Conservation (phyloP, 768 basidiomycete species). For the Collybiopsis confluens region DNA sequence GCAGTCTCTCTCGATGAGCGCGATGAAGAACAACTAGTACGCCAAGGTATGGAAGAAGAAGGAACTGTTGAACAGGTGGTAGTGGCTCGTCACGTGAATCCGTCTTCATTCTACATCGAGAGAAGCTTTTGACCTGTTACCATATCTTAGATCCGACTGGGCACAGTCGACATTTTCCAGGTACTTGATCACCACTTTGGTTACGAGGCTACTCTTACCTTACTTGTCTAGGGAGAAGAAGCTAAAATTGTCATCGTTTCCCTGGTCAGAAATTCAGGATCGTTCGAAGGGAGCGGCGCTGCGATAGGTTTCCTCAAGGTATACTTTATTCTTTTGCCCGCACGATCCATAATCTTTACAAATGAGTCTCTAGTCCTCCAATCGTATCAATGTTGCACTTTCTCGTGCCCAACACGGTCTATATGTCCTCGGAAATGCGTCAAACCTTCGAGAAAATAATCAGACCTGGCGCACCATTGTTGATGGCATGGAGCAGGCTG, state of each 20-base stretch:
- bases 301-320: constrained; percentile 72
- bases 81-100: constrained; percentile 49
- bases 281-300: constrained; percentile 30
- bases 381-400: constrained; percentile 50
- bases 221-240: no score
- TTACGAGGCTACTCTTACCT: no score
- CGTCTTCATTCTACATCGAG: neutral
- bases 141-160: constrained; percentile 55
- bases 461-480: constrained; percentile 56
- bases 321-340: neutral
- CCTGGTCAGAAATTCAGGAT: constrained; percentile 66
- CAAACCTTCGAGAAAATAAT: constrained; percentile 43
- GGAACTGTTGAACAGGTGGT: constrained; percentile 39
- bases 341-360: neutral
- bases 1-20: constrained; percentile 66
- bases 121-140: neutral
- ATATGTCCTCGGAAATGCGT: constrained; percentile 68
- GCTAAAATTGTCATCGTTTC: constrained; percentile 70
- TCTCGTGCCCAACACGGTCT: constrained; percentile 74
- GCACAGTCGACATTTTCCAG: constrained; percentile 79
- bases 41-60: constrained; percentile 40
- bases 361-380: neutral
- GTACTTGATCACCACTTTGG: no score
- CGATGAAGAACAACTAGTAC: constrained; percentile 57
- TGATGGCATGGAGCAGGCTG: constrained; percentile 47